phyloP scores from a whole-genome alignment of 805 yeast genomes.

The Lipomyces spencermartinsiae region DNA sequence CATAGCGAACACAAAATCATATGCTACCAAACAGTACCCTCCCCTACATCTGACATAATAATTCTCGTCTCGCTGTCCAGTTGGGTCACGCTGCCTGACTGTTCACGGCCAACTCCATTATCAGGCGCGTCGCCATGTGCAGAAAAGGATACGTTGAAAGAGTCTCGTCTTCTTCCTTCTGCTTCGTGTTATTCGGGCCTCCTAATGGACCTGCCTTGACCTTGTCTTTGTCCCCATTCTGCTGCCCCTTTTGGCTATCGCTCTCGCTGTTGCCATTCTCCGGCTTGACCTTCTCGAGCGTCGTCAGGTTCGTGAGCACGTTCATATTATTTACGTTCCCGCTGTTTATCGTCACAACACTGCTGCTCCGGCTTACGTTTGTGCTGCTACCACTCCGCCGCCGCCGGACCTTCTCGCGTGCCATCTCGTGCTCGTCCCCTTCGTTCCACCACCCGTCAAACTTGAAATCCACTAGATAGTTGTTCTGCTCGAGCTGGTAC shows the following conservation, averaged over 20 bases:
- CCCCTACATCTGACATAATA: neutral
- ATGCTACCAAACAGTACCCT: neutral
- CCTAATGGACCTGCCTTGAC: neutral
- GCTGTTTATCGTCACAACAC: slow-evolving; percentile 32
- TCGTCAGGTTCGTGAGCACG: slow-evolving; percentile 33
- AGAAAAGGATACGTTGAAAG: slow-evolving; percentile 94
- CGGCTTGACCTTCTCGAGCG: slow-evolving; percentile 46
- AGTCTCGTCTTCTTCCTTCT: slow-evolving; percentile 78
- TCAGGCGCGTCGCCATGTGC: slow-evolving; percentile 87
- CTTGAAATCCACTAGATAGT: slow-evolving; percentile 94
- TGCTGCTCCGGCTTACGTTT: slow-evolving; percentile 28
- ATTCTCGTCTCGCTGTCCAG: neutral
- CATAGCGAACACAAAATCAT: neutral
- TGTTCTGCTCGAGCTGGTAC: slow-evolving; percentile 94
- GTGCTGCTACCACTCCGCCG: slow-evolving; percentile 28
- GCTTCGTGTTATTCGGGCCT: slow-evolving; percentile 38
- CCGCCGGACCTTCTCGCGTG: slow-evolving; percentile 33
- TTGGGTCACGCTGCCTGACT: slow-evolving; percentile 60
- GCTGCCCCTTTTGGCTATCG: neutral
- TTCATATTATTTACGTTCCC: slow-evolving; percentile 29
- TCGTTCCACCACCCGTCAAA: slow-evolving; percentile 93
- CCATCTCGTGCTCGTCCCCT: slow-evolving; percentile 38
- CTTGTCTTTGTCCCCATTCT: neutral
- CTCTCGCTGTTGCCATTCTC: neutral
- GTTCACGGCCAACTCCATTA: slow-evolving; percentile 96